These are phyloP conservation scores for Acanthamoeba lenticulata DNA, from an alignment of 208 protist species.

Conservation along the genomic window DNA sequence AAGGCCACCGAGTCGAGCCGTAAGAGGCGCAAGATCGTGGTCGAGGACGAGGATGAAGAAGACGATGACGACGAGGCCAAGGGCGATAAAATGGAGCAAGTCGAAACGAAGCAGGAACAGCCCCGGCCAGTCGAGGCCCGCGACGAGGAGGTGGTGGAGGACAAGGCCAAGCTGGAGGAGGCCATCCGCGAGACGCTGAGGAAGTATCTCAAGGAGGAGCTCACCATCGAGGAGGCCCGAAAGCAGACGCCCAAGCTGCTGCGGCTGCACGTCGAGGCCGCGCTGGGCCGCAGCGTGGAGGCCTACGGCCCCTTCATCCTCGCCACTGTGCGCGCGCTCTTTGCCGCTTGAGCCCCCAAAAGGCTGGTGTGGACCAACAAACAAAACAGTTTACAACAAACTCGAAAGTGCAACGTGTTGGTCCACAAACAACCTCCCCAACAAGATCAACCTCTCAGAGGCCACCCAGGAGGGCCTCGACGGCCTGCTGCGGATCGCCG, in stretches of 20 bases:
- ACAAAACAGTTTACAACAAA: too few species aligned
- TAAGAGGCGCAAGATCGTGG: not conserved
- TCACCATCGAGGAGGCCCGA: not conserved
- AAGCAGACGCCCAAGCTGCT: not conserved
- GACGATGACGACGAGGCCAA: not conserved
- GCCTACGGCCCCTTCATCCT: not conserved
- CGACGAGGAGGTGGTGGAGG: not conserved
- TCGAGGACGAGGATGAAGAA: too few species aligned
- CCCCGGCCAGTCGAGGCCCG: not conserved
- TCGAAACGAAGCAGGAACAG: not conserved
- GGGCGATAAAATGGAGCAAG: not conserved
- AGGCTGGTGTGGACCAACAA: too few species aligned
- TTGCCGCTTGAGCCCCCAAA: too few species aligned
- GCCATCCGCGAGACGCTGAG: not conserved
- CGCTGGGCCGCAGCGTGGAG: not conserved
- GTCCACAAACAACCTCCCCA: too few species aligned
- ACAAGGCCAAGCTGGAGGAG: not conserved
- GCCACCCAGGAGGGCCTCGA: too few species aligned
- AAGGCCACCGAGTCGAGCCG: not conserved
- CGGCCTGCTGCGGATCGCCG: too few species aligned
- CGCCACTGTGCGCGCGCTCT: not conserved
- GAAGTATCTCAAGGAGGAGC: not conserved
- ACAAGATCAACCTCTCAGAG: too few species aligned
- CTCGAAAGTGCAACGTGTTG: too few species aligned
- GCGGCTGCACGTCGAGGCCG: not conserved